These are phyloP conservation scores for Sclerotinia subarctica DNA, from an alignment of 2,329 filamentous ascomycete species.

Conservation along the genomic window DNA sequence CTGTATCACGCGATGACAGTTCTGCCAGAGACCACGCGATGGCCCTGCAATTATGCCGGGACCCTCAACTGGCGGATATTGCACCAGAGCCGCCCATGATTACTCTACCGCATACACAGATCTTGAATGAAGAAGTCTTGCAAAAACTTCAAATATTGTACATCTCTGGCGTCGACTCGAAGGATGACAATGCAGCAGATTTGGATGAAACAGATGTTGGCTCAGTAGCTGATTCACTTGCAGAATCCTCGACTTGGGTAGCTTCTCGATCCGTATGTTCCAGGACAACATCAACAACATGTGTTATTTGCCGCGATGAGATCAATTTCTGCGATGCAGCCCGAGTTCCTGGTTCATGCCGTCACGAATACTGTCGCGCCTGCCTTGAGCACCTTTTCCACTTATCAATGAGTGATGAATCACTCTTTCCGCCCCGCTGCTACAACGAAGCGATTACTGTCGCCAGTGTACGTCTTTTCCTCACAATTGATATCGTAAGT, in stretches of 20 bases:
- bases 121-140: constrained; percentile 27
- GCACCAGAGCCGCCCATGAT: not conserved
- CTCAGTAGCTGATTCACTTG: not conserved
- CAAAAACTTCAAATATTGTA: constrained; percentile 28
- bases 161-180: constrained; percentile 1
- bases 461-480: constrained; percentile 37
- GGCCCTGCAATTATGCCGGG: constrained; percentile 22
- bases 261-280: not conserved
- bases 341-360: constrained; percentile 38
- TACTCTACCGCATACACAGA: constrained; percentile 1
- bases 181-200: not conserved
- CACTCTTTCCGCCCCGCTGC: constrained; percentile 54
- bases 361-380: constrained; percentile 50
- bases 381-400: constrained; percentile 50
- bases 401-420: constrained; percentile 46
- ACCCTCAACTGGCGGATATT: not conserved
- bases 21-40: constrained; percentile 24
- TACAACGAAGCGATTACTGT: constrained; percentile 46
- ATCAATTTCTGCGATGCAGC: constrained; percentile 23
- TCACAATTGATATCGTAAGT: constrained; percentile 40
- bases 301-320: constrained; percentile 25
- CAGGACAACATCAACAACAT: constrained; percentile 11
- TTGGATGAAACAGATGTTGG: not conserved
- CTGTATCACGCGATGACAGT: constrained; percentile 16
- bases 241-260: constrained; percentile 21